Base-by-base conservation (phyloP, 2,329 filamentous ascomycete species). In the Beauveria sp. region DNA sequence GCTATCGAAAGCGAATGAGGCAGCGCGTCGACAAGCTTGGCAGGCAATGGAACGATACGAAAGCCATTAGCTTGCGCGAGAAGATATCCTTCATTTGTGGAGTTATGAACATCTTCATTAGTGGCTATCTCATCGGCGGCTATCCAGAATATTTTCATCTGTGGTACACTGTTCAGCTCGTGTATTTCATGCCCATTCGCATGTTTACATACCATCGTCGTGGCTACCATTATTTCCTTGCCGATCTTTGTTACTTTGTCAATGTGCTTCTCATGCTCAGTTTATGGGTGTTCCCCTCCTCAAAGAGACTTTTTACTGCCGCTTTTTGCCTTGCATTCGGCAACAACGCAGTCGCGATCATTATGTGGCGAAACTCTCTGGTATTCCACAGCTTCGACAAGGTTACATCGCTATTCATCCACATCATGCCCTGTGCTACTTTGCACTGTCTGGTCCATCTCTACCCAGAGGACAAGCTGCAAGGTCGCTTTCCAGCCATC, bases 341-440 rank as follows among this genome's bases (percentile, higher is more conserved):
- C 64, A 99, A 99, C 76, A 99, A 99, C 71, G 94, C 94, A 22
- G 87, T 97, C 52, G 94, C 94, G 14, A 97, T 99, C 72, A 92
- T 94, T 71, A 94, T 99, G 92, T 99, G 94, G 94, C 87, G 94
- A 65, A 99, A 99, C 73, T 97, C 92, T 37, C 84, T 99, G 70
- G 94, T 99, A 52, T 99, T 99, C 74, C 94, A 99, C 79, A 96
- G 91, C 71, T 87, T 99, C 75, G 94, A 99, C 80, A 99, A 99
- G 76, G 92, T 97, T 63, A 96, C 92, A 14, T 94, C 91, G 71
- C 82, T 99, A n/a, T 99, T 99, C 77, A 97, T 99, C 67, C 94
- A 99, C 74, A 96, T 99, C 69, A 99, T 99, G 93, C 94, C 94
- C 1, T 96, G 92, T 66, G 93, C 90, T 6, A 91, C 92, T 1